Percentiles rank a stretch among this genome's conserved stretches.
phyloP scores from a whole-genome alignment of 176 grass and related monocot genomes.

The Cenchrus americanus region DNA sequence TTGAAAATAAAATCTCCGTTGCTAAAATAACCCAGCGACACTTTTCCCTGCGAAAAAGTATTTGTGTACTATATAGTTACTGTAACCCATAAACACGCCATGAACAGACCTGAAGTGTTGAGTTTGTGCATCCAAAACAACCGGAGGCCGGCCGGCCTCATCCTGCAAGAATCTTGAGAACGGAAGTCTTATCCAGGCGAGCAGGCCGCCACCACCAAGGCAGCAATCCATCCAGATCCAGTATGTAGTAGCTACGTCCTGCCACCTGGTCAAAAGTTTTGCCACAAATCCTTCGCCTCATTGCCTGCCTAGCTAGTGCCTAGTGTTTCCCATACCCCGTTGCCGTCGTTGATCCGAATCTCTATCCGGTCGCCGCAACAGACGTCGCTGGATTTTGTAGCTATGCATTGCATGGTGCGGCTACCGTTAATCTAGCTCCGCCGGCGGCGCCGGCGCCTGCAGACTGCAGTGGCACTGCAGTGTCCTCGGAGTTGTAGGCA shows the following conservation, averaged over 20 bases:
- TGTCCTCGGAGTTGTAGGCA: not conserved
- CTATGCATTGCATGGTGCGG: not conserved
- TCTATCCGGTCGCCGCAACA: not conserved
- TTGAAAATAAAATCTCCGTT: not conserved
- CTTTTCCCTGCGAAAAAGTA: not conserved
- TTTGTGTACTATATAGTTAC: no score
- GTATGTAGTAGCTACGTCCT: not conserved
- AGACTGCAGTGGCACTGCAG: not conserved
- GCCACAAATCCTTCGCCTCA: not conserved
- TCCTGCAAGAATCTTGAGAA: not conserved
- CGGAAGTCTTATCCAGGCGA: not conserved
- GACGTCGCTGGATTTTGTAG: not conserved
- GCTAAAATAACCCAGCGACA: no score
- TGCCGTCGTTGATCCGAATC: constrained; percentile 32
- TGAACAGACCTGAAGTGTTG: not conserved
- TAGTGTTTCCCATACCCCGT: not conserved
- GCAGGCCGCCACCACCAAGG: not conserved
- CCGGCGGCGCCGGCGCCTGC: not conserved
- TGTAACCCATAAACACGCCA: not conserved
- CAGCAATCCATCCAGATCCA: not conserved
- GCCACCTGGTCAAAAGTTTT: not conserved
- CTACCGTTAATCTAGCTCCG: not conserved
- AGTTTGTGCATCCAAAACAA: constrained; percentile 2
- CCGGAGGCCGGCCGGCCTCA: no score
- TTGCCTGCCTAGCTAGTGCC: not conserved